Evolutionary conservation across 169 alveolate genomes (phyloP), one percentile per base, ranked within the genome.

Genomic region (Toxoplasma gondii): DNA sequence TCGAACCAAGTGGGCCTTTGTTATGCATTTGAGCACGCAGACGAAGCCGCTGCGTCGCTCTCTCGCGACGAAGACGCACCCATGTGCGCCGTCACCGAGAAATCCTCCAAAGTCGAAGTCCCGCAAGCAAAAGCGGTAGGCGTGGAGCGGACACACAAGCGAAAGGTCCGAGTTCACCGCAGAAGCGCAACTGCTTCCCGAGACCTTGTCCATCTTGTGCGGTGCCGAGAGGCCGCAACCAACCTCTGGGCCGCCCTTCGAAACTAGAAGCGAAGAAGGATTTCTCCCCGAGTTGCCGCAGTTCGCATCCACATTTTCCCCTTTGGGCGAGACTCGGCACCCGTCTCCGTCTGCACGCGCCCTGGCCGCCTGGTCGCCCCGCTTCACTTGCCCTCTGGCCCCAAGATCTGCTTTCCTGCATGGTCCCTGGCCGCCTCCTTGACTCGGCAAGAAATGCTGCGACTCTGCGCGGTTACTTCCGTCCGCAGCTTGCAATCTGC

Each of bases 1-100:
- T 24, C 90, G 86, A 27, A 78, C 86, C 43, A 78, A 38, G n/a
- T 78, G 86, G 22, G 86, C 86, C 86, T 78, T 78, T n/a, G 86
- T 96, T 81, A 98, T 96, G 81, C 98, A 96, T 84, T 98, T 98
- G 67, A 98, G 92, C 4, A 97, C 98, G 90, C 98, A 98, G 83
- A 98, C 97, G 95, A 97, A 98, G 49, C 98, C 97, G 16, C 98
- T 97, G 78, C 98, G 93, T 83, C 98, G 95, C 58, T 96, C 98
- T 92, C 98, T 96, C 0, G 98, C 99, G 58, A 98, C 94, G 86
- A 97, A 98, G 1, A 98, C 98, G n/a, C 96, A 95, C 1, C 99
- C 99, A 88, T 97, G 98, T 54, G 98, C 98, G 4, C 99, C 99
- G 80, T 97, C 98, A 0, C 99, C 98, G 49, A 78, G 86, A 31